Base-by-base conservation (phyloP, 495 filamentous ascomycete genomes). In the Talaromyces trachyspermus region DNA sequence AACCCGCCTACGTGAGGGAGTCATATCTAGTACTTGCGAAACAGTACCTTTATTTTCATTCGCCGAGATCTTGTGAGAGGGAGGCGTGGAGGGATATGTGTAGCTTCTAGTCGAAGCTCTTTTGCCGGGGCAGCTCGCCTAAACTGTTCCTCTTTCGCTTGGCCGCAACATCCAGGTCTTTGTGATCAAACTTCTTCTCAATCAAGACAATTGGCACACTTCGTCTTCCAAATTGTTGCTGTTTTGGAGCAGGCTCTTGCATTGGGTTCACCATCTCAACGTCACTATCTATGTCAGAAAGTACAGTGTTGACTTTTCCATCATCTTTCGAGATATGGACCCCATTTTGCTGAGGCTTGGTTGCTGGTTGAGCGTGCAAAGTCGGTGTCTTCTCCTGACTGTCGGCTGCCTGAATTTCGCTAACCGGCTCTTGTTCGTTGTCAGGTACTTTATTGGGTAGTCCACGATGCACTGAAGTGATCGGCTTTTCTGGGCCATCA, bases 21-120 rank as follows among this genome's bases (percentile, higher is more conserved):
- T 9, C 8, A 15, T 5, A n/a, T 10, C 10, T 1, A 12, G 14
- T 2, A 2, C 39, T 11, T 43, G 19, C 39, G 18, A 9, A 1
- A 10, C 18, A 6, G 7, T 15, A 8, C 4, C 7, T 12, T 43
- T 22, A 24, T 8, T 2, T 5, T 43, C n/a, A 5, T 7, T 2
- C 12, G 7, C 6, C 19, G 19, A 20, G 9, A 22, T 43, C 19
- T 23, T 47, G 29, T 15, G 44, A 30, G 41, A 32, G 20, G 12
- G 1, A 22, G 44, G 44, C 17, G 44, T 47, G 14, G 44, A 47
- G 10, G 30, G 44, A n/a, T 10, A 25, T 18, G 29, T 19, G 23
- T 11, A n/a, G 39, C 27, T 20, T 57, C 43, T 19, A 64, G 26
- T 5, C 61, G 62, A 17, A 55, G 54, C 35, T 64, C 56, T 33